A percentile compares a stretch with the other conserved stretches of the same genome.
Conservation (phyloP, 129 eudicot species). For the Smallanthus sonchifolius region DNA sequence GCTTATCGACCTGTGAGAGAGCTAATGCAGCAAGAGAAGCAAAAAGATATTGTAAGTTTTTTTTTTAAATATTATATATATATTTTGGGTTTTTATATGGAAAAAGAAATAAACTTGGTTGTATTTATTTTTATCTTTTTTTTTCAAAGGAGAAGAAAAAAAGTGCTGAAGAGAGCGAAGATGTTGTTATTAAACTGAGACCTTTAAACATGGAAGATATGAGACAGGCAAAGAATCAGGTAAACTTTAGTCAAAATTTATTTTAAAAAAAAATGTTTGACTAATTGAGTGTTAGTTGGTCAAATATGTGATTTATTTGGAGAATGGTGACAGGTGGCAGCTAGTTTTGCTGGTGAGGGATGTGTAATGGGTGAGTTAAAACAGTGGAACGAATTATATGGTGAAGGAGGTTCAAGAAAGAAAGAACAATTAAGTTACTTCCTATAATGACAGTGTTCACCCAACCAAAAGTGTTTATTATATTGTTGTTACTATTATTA, state of each 20-base stretch:
- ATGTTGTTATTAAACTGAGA: conserved; percentile 62
- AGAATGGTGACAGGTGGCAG: conserved; percentile 59
- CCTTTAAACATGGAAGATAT: conserved; percentile 87
- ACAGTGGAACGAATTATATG: conserved; percentile 85
- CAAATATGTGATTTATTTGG: background rate
- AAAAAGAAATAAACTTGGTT: background rate
- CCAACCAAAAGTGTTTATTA: background rate
- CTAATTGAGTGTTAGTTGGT: background rate
- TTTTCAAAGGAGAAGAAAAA: conserved; percentile 51
- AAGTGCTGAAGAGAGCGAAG: conserved; percentile 39
- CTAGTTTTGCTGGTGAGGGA: conserved; percentile 84
- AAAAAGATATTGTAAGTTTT: conserved; percentile 51
- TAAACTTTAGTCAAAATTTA: conserved; percentile 2
- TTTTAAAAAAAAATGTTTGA: background rate
- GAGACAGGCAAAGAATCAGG: conserved; percentile 90
- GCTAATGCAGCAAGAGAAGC: conserved; percentile 76
- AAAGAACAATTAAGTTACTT: conserved; percentile 73
- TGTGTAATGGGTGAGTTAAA: conserved; percentile 67
- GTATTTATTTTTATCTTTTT: background rate
- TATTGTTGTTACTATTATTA: background rate
- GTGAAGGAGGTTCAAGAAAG: conserved; percentile 96
- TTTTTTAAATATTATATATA: conserved; percentile 9
- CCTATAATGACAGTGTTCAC: conserved; percentile 34
- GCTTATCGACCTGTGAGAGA: conserved; percentile 97
- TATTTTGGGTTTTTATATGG: background rate